Conservation (phyloP, 83 land plant genomes). For the Thuja plicata region DNA sequence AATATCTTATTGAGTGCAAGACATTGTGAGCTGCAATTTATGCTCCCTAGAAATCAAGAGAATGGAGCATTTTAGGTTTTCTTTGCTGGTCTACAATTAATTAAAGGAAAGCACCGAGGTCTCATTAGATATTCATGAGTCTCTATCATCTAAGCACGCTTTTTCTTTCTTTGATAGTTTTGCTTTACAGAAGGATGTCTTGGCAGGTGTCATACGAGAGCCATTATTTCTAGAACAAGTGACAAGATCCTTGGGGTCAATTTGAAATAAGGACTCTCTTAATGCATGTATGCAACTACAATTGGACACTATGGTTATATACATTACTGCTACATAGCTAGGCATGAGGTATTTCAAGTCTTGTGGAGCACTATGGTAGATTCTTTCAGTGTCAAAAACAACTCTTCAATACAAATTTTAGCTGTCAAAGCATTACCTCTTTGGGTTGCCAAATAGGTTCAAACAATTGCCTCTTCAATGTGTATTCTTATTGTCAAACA, state of each 20-base stretch:
- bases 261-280: not conserved
- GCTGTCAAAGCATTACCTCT: not conserved
- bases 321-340: not conserved
- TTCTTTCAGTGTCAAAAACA: not conserved
- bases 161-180: not conserved
- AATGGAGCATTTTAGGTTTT: not conserved
- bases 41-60: not conserved
- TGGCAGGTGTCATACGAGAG: not conserved
- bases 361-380: not conserved
- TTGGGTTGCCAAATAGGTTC: not conserved
- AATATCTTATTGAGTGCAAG: not conserved
- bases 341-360: not conserved
- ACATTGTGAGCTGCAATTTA: not conserved
- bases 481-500: not conserved
- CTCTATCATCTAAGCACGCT: not conserved
- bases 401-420: not conserved
- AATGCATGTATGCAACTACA: not conserved
- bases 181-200: not conserved
- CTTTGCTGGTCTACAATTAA: not conserved
- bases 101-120: not conserved
- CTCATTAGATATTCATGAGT: not conserved
- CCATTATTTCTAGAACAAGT: not conserved
- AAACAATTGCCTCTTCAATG: not conserved
- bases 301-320: not conserved
- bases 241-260: not conserved